Base-by-base conservation (phyloP, 2,329 filamentous ascomycete species). In the Blastomyces emzantsi region DNA sequence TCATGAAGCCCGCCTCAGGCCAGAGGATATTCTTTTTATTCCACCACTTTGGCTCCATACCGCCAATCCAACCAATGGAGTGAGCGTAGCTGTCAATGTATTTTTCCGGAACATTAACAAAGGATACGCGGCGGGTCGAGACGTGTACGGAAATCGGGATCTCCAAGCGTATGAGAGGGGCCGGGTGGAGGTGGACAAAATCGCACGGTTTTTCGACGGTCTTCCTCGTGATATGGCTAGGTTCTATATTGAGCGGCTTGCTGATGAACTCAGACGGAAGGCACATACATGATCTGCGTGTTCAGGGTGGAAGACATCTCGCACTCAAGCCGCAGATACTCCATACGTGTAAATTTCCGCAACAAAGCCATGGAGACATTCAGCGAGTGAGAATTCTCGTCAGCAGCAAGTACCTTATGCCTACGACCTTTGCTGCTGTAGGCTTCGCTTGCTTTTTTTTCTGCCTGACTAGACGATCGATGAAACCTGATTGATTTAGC, bases 131-230 rank as follows among this genome's bases (percentile, higher is more conserved):
- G 74, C 82, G 0, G 91, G 92, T 0, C 83, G 87, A 67, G 92
- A 96, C 73, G 88, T 96, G 0, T 96, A 96, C 72, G 92, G 90
- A 1, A 96, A 96, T 72, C 82, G 90, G 49, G 92, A 96, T 74
- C 74, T 96, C 60, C 87, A 88, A 49, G 89, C 88, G 1, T 96
- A 95, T 72, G 90, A 96, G 73, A 91, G 89, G 70, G 90, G 89
- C 0, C 82, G 92, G 61, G 82, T 84, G 67, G 89, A 93, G 69
- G 76, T 95, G 6, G 81, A 83, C 55, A 87, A 84, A 68, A 87
- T 96, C 33, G 76, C 78, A 19, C 69, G 68, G 59, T 69, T 69
- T 8, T 75, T 77, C 62, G 70, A 74, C 15, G 83, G 80, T 11
- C 67, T 93, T 36, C 88, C 90, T 2, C 73, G 75, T 33, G 86